Percentiles rank a stretch among this genome's conserved stretches.
phyloP scores from a whole-genome alignment of 345 rosid species.

The Citrus medica region DNA sequence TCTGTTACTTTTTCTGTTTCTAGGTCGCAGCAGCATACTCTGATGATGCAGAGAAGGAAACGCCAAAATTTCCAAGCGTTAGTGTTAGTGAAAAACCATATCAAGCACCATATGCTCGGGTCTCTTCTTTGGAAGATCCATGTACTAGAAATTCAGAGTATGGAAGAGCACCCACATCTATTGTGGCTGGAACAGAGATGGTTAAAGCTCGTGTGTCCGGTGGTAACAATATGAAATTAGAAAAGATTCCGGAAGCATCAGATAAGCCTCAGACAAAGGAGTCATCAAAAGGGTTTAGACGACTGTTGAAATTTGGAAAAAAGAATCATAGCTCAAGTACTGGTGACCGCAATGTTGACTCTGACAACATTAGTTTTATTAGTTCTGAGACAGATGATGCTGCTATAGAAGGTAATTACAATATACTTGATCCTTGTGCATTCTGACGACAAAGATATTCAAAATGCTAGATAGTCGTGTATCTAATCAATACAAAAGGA shows the following conservation, averaged over 20 bases:
- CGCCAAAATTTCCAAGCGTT: slow-evolving; percentile 35
- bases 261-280: slow-evolving; percentile 66
- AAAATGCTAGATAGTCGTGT: background rate
- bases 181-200: slow-evolving; percentile 28
- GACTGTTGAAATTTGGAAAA: slow-evolving; percentile 72
- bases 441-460: background rate
- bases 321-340: slow-evolving; percentile 56
- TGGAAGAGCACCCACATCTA: slow-evolving; percentile 50
- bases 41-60: slow-evolving; percentile 35
- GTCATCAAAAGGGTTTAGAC: slow-evolving; percentile 61
- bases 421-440: slow-evolving; percentile 2
- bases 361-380: slow-evolving; percentile 21
- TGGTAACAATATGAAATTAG: slow-evolving; percentile 35
- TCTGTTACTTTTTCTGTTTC: slow-evolving; percentile 17
- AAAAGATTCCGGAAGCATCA: slow-evolving; percentile 54
- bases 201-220: slow-evolving; percentile 45
- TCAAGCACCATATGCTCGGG: slow-evolving; percentile 71
- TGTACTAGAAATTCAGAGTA: slow-evolving; percentile 46
- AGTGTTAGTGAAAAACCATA: slow-evolving; percentile 45
- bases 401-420: slow-evolving; percentile 47
- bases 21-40: slow-evolving; percentile 45
- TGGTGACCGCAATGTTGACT: slow-evolving; percentile 40
- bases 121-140: slow-evolving; percentile 77
- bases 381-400: slow-evolving; percentile 38
- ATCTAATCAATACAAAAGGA: background rate